phyloP scores from a whole-genome alignment of 2,329 filamentous ascomycete species.

The Sphaerulina musiva region DNA sequence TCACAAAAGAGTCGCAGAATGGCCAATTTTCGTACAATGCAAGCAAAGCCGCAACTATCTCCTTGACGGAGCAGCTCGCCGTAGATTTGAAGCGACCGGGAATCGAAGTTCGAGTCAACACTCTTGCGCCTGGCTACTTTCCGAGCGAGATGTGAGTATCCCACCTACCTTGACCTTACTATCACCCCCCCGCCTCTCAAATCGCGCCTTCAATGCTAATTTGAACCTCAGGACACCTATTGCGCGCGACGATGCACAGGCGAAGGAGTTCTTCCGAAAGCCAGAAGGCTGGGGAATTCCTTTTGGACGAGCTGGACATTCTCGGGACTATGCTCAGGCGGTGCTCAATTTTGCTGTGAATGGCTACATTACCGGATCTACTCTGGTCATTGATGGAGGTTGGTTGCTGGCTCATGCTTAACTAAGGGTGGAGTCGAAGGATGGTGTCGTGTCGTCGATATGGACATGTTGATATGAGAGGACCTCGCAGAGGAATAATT shows the following conservation, averaged over 20 bases:
- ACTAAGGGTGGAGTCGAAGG: neutral
- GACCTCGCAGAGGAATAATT: neutral
- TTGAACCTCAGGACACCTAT: slow-evolving; percentile 38
- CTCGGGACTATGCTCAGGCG: slow-evolving; percentile 48
- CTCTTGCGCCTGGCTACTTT: slow-evolving; percentile 52
- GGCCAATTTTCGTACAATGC: slow-evolving; percentile 45
- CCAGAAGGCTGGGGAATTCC: slow-evolving; percentile 31
- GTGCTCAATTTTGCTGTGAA: slow-evolving; percentile 49
- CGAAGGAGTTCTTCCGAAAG: slow-evolving; percentile 40
- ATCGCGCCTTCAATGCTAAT: neutral
- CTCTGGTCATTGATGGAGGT: slow-evolving; percentile 59
- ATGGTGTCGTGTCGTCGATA: neutral
- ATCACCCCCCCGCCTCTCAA: neutral
- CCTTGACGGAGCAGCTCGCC: slow-evolving; percentile 52
- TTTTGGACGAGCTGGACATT: slow-evolving; percentile 36
- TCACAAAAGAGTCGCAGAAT: slow-evolving; percentile 41
- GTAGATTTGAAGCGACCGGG: slow-evolving; percentile 45
- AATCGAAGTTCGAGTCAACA: slow-evolving; percentile 51
- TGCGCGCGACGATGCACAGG: slow-evolving; percentile 45
- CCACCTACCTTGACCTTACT: neutral
- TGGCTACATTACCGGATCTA: slow-evolving; percentile 56
- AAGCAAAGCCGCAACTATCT: slow-evolving; percentile 46
- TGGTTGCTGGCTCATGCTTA: slow-evolving; percentile 40
- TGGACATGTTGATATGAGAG: neutral
- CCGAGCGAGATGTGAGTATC: slow-evolving; percentile 46